phyloP scores from a whole-genome alignment of 1,139 yeast genomes.

The Candida smagusa region DNA sequence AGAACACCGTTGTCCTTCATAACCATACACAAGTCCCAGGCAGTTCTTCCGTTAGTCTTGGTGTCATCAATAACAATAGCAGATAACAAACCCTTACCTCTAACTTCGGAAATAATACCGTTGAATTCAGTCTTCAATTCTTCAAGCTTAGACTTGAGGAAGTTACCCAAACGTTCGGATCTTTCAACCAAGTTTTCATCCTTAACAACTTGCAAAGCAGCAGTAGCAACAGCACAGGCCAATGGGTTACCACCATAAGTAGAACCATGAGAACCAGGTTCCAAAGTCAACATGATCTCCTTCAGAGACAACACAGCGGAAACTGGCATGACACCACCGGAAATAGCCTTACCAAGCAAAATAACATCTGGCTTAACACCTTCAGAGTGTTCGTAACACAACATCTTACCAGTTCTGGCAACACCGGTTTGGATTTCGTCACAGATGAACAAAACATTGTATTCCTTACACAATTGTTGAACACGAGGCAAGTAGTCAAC shows the following conservation, averaged over 20 bases:
- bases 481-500: slow-evolving; percentile 73
- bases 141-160: slow-evolving; percentile 63
- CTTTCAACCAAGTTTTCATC: slow-evolving; percentile 86
- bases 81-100: slow-evolving; percentile 87
- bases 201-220: slow-evolving; percentile 85
- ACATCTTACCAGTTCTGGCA: slow-evolving; percentile 94
- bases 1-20: slow-evolving; percentile 87
- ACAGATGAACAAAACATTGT: slow-evolving; percentile 85
- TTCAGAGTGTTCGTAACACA: slow-evolving; percentile 83
- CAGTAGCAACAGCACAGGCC: slow-evolving; percentile 91
- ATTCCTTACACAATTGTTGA: slow-evolving; percentile 69
- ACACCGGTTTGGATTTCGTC: slow-evolving; percentile 98
- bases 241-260: slow-evolving; percentile 98
- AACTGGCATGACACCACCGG: slow-evolving; percentile 94
- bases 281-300: slow-evolving; percentile 85
- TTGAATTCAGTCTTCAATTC: slow-evolving; percentile 59
- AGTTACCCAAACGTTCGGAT: slow-evolving; percentile 67
- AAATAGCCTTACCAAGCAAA: slow-evolving; percentile 87
- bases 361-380: slow-evolving; percentile 84
- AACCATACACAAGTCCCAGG: slow-evolving; percentile 92
- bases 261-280: slow-evolving; percentile 97
- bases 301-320: slow-evolving; percentile 85
- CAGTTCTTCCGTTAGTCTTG: slow-evolving; percentile 84
- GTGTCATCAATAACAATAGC: slow-evolving; percentile 89
- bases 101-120: slow-evolving; percentile 81